Evolutionary conservation across 2,329 filamentous ascomycete species (phyloP).

Genomic region (Lecanicillium sp.): DNA sequence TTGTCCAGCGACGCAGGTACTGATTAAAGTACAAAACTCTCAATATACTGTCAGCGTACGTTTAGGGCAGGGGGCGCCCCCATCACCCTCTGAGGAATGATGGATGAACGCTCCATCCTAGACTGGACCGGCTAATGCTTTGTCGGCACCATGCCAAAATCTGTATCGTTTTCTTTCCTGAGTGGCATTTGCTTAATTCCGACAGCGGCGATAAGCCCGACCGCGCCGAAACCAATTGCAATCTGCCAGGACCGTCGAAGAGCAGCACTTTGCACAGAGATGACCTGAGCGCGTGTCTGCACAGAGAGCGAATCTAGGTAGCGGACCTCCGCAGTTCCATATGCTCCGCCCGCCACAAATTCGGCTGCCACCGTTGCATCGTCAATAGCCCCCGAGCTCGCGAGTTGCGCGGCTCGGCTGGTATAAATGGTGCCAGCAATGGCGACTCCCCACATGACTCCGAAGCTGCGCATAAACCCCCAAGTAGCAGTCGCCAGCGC

Average conservation of each 20-base stretch:
- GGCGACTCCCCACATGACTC: constrained; percentile 40
- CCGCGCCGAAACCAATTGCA: constrained; percentile 22
- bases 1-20: too few relatives aligned
- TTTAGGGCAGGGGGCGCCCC: too few relatives aligned
- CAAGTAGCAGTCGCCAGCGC: constrained; percentile 35
- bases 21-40: too few relatives aligned
- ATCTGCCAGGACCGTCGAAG: constrained; percentile 22
- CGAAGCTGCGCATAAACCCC: constrained; percentile 42
- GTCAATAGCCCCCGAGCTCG: constrained; percentile 16
- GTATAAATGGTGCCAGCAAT: constrained; percentile 37
- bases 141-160: constrained; percentile 14
- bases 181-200: constrained; percentile 8
- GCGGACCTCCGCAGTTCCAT: not conserved
- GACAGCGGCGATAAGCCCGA: constrained; percentile 17
- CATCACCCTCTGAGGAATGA: too few relatives aligned
- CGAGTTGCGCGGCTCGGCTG: constrained; percentile 17
- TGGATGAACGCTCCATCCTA: too few relatives aligned
- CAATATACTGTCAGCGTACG: too few relatives aligned
- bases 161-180: constrained; percentile 8
- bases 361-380: constrained; percentile 13
- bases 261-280: constrained; percentile 16
- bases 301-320: constrained; percentile 3
- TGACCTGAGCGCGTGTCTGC: constrained; percentile 17
- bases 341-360: constrained; percentile 17
- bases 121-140: not conserved